Base-by-base conservation (phyloP, 1,139 yeast species). In the Kluyveromyces marxianus region DNA sequence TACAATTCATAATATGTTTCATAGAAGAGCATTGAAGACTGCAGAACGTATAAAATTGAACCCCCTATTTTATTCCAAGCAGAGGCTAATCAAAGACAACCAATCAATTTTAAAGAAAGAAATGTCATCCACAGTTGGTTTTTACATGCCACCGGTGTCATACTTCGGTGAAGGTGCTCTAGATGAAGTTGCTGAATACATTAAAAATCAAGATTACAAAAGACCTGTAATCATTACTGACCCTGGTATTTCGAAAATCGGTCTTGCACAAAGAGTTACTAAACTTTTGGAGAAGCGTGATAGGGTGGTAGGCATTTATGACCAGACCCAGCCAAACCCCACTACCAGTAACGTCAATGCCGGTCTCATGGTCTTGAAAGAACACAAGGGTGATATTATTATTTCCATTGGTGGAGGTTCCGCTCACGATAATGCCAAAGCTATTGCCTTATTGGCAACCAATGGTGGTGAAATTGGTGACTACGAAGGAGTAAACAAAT, bases 391-490 rank as follows among this genome's bases (percentile, higher is more conserved):
- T 42, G 50, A 54, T 25, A 46, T 50, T 35, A 53, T 54, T 32
- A 51, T 54, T 21, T 54, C 56, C 10, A 47, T 54, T 30, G 57
- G 57, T 39, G 57, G 57, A 39, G 55, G 57, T 45, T 53, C 57
- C 14, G 53, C 57, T 10, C 57, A 54, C 41, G 57, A 54, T 33
- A 51, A 53, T 39, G 55, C 57, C 27, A 54, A 54, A 40, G 54
- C 56, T 8, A 50, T 54, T 42, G 54, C 57, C 25, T 39, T 54
- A 32, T 43, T 54, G 42, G 57, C 56, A 35, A 51, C 56, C 37
- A 54, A 54, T 37, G 57, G 56, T 14, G 57, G 56, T 29, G 45
- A 50, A 35, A 54, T 54, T 31, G 48, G 48, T 4, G 56, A 54
- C 45, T 54, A 54, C 46, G 55, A 53, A 47, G 57, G 56, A 45